A percentile compares a stretch with the other conserved stretches of the same genome.
These are phyloP conservation scores for Cymbidium sinense DNA, from an alignment of 106 monocot species.

Conservation along the genomic window DNA sequence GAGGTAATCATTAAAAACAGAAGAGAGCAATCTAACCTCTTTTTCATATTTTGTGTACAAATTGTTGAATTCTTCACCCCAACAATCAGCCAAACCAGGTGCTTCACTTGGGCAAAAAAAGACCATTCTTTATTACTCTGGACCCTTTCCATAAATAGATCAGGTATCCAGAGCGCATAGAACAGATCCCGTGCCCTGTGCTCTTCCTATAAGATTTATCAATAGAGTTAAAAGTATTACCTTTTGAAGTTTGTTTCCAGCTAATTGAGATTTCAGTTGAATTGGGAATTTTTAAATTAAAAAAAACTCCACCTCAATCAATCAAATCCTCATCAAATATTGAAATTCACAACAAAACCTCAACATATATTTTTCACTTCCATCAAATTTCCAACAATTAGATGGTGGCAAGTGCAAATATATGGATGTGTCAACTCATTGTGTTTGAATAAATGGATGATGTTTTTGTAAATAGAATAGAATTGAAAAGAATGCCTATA, in stretches of 20 bases:
- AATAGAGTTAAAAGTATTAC: background rate
- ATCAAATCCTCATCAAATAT: too few relatives aligned
- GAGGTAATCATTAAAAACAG: background rate
- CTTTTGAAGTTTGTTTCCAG: background rate
- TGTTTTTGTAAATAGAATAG: too few relatives aligned
- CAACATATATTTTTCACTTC: too few relatives aligned
- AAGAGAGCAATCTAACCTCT: conserved; percentile 32
- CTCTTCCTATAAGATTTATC: conserved; percentile 52
- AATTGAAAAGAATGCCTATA: too few relatives aligned
- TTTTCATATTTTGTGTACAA: conserved; percentile 68
- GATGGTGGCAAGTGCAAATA: too few relatives aligned
- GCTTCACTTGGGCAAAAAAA: conserved; percentile 18
- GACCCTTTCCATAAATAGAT: conserved; percentile 19
- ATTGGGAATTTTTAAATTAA: too few relatives aligned
- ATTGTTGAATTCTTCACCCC: conserved; percentile 77
- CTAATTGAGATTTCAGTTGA: background rate
- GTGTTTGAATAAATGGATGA: too few relatives aligned
- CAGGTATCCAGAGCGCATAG: conserved; percentile 91
- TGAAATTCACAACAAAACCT: too few relatives aligned
- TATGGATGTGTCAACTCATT: too few relatives aligned
- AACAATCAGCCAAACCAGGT: conserved; percentile 32
- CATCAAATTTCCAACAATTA: too few relatives aligned
- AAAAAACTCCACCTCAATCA: too few relatives aligned
- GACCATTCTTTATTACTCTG: conserved; percentile 13
- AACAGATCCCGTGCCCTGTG: conserved; percentile 88